Base-by-base conservation (phyloP, 2,329 filamentous ascomycete genomes). In the Trichocomaceae sp. region DNA sequence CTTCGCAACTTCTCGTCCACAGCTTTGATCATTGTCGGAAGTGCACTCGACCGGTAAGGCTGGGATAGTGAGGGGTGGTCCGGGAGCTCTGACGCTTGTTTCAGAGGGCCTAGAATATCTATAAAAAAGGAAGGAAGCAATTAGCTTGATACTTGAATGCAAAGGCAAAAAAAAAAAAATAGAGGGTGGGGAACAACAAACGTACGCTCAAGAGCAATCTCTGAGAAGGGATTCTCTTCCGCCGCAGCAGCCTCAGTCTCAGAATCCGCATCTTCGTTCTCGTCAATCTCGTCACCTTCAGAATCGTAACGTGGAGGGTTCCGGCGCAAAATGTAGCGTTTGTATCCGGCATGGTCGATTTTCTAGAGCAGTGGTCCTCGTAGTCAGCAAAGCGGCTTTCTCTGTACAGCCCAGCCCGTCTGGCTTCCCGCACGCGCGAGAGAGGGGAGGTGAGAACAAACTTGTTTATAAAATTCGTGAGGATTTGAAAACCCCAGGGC, bases 311-410 rank as follows among this genome's bases (percentile, higher is more conserved):
- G 77, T 50, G 75, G 73, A 5, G 83, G 83, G 56, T 84, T 85
- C 41, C 73, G 76, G 59, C 77, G 74, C 47, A 85, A 72, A 50
- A 84, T 83, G 63, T 79, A 75, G 62, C 83, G 76, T 42, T 76
- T 73, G 66, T 84, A 84, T 47, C 83, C 83, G 42, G 81, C 82
- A 64, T 85, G 82, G 46, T 82, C 78, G 59, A 84, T 75, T 69
- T 75, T 79, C 80, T 84, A 31, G 13, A 19, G n/a, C 39, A 26
- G 5, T 12, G 12, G 35, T 44, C 12, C 20, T 29, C 58, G 20
- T 15, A 48, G n/a, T 15, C 15, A 50, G 41, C 42, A 35, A 19
- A 33, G 23, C 7, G 3, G 9, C 3, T 42, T 13, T 13, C 39
- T 9, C 20, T n/a, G 22, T 17, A 42, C 17, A 19, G 41, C 35